Evolutionary conservation across 2,329 filamentous ascomycete genomes (phyloP), one percentile per base, ranked within the genome.

Genomic region (Cladosporium cucumerinum): DNA sequence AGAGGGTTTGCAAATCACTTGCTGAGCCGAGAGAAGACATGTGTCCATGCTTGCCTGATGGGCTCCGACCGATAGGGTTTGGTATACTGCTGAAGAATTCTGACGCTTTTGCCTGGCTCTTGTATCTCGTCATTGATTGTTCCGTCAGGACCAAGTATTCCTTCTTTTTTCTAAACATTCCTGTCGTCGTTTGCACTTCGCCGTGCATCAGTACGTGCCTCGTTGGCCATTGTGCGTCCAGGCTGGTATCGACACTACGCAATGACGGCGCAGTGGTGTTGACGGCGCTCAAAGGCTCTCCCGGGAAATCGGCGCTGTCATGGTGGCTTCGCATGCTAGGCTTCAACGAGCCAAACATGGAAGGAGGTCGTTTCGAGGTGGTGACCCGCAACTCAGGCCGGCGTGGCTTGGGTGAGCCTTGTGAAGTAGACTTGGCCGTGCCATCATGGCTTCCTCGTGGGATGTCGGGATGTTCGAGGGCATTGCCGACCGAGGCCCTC

Each of bases 141-240:
- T 90, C 88, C 7, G 88, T 91, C 68, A 91, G 79, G 16, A 91
- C 89, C 63, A 91, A 78, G 71, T 89, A 91, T 74, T 91, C 88
- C 76, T 84, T 88, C 78, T 88, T 89, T 78, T 89, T 90, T 73
- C 88, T 82, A 77, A 90, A 89, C 82, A 91, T 86, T 66, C 86
- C 85, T 64, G 85, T 87, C 57, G 86, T 87, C 14, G 86, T 90
- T 76, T 91, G 88, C 18, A 90, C 86, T 72, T 90, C 88, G 43
- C 88, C 89, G 77, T 90, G 85, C 67, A 88, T 83, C 43, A 90
- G 76, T 23, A 90, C 86, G 32, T 80, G 77, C 73, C 77, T 71
- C 69, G 70, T 66, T 63, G 72, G 63, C 62, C 67, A n/a, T 49
- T 58, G 25, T 59, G 69, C 66, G 69, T 71, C 67, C 46, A 65